Percentiles rank a stretch among this genome's conserved stretches.
These are phyloP conservation scores for Plasmodium chabaudi DNA, from an alignment of 169 alveolate species.

Conservation along the genomic window DNA sequence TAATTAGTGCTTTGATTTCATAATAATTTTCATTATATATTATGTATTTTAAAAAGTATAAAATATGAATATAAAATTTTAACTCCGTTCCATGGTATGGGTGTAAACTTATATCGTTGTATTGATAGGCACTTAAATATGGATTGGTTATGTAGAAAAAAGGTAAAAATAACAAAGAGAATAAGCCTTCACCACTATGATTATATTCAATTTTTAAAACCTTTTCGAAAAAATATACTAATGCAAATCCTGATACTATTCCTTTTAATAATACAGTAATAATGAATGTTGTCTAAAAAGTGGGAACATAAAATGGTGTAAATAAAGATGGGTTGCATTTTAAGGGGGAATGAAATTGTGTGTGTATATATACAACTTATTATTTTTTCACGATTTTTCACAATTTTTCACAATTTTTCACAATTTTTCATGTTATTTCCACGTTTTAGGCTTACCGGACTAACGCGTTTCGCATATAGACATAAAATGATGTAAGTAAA, in stretches of 20 bases:
- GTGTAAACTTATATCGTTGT: slow-evolving; percentile 64
- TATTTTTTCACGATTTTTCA: background rate
- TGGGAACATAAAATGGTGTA: background rate
- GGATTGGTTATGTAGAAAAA: slow-evolving; percentile 62
- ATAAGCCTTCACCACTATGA: slow-evolving; percentile 59
- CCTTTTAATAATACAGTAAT: slow-evolving; percentile 11
- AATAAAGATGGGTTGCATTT: background rate
- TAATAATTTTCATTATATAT: slow-evolving; percentile 30
- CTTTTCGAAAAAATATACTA: slow-evolving; percentile 59
- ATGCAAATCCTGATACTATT: slow-evolving; percentile 47
- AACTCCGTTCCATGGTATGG: slow-evolving; percentile 71
- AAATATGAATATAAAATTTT: slow-evolving; percentile 29
- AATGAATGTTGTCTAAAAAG: slow-evolving; percentile 37
- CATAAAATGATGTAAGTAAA: slow-evolving; percentile 33
- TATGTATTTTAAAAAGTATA: slow-evolving; percentile 46
- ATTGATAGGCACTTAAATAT: slow-evolving; percentile 44
- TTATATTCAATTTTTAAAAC: slow-evolving; percentile 40
- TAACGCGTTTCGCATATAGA: slow-evolving; percentile 58
- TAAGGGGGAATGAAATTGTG: background rate
- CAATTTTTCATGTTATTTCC: too few species aligned
- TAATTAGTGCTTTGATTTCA: slow-evolving; percentile 43
- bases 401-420: too few species aligned
- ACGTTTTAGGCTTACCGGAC: slow-evolving; percentile 33
- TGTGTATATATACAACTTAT: background rate
- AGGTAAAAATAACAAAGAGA: slow-evolving; percentile 47